Evolutionary conservation across 164 flowering plant genomes (phyloP).

Genomic region (Vitis amurensis): DNA sequence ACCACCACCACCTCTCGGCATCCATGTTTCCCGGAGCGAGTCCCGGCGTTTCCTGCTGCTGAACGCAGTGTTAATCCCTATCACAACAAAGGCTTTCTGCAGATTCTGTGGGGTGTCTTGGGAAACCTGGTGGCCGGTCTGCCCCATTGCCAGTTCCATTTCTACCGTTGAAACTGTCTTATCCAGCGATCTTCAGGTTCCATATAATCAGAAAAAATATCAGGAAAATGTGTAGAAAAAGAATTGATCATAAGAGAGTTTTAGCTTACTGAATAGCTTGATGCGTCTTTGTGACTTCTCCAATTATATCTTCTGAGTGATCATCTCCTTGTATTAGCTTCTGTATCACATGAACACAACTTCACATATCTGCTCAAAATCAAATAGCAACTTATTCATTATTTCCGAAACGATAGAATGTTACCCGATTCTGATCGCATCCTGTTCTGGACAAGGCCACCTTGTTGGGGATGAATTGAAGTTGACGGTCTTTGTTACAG

Average conservation of each 20-base stretch:
- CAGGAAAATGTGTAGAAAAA: neutral
- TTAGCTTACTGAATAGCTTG: slow-evolving; percentile 58
- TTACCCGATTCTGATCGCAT: too few relatives aligned
- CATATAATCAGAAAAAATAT: neutral
- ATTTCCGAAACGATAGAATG: too few relatives aligned
- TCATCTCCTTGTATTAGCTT: slow-evolving; percentile 41
- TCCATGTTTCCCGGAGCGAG: neutral
- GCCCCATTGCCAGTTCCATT: neutral
- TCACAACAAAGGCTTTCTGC: neutral
- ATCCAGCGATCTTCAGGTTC: too few relatives aligned
- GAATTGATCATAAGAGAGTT: neutral
- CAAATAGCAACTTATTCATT: too few relatives aligned
- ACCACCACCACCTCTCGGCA: neutral
- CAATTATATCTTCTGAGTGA: slow-evolving; percentile 45
- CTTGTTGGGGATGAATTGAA: slow-evolving; percentile 3
- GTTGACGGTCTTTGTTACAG: neutral
- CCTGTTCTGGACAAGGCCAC: too few relatives aligned
- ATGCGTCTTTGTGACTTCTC: slow-evolving; percentile 64
- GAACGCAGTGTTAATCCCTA: slow-evolving; percentile 1
- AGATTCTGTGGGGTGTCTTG: neutral
- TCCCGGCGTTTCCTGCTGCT: neutral
- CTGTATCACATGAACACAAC: slow-evolving; percentile 20
- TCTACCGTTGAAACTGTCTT: neutral
- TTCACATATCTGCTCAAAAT: too few relatives aligned
- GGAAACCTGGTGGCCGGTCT: neutral